Conservation (phyloP, 352 stramenopile genomes). For the Globisporangium lucens region DNA sequence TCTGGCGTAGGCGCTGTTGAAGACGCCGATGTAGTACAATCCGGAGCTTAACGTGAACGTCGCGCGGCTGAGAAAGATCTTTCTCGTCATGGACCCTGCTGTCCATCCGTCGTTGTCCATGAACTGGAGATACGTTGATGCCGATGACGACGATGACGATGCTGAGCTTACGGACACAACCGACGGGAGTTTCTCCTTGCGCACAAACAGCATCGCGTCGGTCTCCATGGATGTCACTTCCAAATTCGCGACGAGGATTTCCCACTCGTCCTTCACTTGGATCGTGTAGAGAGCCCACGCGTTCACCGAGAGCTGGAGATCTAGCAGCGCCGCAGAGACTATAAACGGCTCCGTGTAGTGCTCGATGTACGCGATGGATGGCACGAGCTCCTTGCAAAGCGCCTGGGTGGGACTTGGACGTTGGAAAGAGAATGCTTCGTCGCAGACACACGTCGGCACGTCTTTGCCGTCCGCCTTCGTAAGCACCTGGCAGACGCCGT, state of each 20-base stretch:
- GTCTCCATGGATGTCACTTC: constrained; percentile 31
- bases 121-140: constrained; percentile 41
- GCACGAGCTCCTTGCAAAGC: constrained; percentile 59
- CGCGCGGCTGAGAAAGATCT: constrained; percentile 55
- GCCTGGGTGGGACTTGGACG: constrained; percentile 39
- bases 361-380: constrained; percentile 56
- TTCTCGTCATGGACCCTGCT: constrained; percentile 31
- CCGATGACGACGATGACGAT: neutral
- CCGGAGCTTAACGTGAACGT: constrained; percentile 65
- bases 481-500: constrained; percentile 51
- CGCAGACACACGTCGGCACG: constrained; percentile 52
- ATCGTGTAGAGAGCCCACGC: constrained; percentile 67
- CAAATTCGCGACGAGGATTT: constrained; percentile 52
- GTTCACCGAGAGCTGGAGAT: constrained; percentile 44
- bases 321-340: constrained; percentile 30
- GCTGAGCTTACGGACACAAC: constrained; percentile 11
- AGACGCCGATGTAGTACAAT: constrained; percentile 72
- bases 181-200: constrained; percentile 59
- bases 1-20: constrained; percentile 67
- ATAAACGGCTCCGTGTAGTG: constrained; percentile 49
- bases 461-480: constrained; percentile 15
- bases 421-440: constrained; percentile 59
- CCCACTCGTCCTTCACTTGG: constrained; percentile 50
- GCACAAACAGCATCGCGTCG: constrained; percentile 75
- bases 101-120: constrained; percentile 51